These are phyloP conservation scores for Asterochloris sp. DNA, from an alignment of 139 green algal genomes.

Conservation along the genomic window DNA sequence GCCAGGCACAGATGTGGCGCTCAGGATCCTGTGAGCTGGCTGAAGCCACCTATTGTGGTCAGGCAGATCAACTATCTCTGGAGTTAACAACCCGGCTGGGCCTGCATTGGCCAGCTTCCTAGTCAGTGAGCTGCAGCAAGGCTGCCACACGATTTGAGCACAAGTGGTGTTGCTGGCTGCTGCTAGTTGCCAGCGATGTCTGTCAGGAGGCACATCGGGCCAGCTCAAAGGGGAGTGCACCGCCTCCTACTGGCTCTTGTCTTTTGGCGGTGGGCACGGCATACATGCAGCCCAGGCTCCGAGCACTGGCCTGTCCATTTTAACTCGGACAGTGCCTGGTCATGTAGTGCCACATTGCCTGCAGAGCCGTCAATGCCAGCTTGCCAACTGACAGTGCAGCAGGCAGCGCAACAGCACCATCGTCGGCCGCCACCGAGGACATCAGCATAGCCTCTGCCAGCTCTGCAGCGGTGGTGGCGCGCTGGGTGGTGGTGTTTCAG, in stretches of 20 bases:
- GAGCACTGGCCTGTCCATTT: not conserved
- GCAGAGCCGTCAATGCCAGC: not conserved
- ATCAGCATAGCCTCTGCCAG: not conserved
- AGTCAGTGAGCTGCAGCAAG: no score
- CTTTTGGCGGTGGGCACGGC: no score
- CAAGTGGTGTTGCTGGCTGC: no score
- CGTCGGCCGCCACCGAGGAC: not conserved
- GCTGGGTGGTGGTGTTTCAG: constrained; percentile 16
- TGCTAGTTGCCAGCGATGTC: no score
- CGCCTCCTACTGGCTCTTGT: no score
- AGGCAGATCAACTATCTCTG: not conserved
- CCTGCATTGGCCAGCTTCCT: no score
- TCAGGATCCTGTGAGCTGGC: not conserved
- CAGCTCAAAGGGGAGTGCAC: no score
- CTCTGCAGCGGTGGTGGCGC: no score
- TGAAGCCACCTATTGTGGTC: not conserved
- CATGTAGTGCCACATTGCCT: not conserved
- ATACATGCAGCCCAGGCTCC: no score
- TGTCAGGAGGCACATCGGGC: no score
- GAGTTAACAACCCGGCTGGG: not conserved
- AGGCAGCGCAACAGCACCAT: not conserved
- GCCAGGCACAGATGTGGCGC: not conserved
- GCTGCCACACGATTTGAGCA: no score
- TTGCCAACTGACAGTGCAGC: not conserved
- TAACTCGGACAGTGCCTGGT: not conserved